Base-by-base conservation (phyloP, 257 asterid genomes). In the Lavandula angustifolia region DNA sequence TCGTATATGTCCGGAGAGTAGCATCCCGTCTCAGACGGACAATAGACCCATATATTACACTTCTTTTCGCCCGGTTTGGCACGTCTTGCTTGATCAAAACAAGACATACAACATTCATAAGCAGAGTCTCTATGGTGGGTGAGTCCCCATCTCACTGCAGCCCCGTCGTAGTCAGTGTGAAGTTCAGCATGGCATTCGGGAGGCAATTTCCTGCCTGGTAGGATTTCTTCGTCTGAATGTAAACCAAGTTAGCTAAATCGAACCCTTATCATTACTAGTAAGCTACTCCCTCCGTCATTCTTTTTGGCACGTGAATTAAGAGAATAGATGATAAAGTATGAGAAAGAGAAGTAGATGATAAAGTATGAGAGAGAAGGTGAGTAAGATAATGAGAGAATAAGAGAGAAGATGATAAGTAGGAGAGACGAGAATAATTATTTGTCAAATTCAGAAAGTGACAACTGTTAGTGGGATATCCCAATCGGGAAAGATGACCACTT, bases 41-140 rank as follows among this genome's bases (percentile, higher is more conserved):
- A 89, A 75, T 92, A 92, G 38, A 92, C 99, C 96, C 99, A 92
- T 59, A 82, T 54, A 47, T 89, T 92, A 83, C 99, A 92, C 83
- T 78, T 89, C 79, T 63, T 69, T 27, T 57, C 54, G 29, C 77
- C 84, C 1, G 91, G 83, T 75, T 62, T 81, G 2, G 99, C 91
- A 37, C 62, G 87, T 71, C 69, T 89, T 41, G 99, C 95, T 29
- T 87, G 97, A 60, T 89, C 75, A 66, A 92, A 59, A 75, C 99
- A 92, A 6, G 97, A 84, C 95, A 85, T 85, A 54, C 97, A 92
- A 71, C 99, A 92, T 13, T 92, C 99, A 9, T 89, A 92, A 9
- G 99, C 96, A 34, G 97, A 79, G 70, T 85, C 95, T 81, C 84
- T 87, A 54, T 54, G 99, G 83, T 92, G 87, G 12, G 99, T 87